phyloP scores from a whole-genome alignment of 306 rosid species.

The Vicia villosa region DNA sequence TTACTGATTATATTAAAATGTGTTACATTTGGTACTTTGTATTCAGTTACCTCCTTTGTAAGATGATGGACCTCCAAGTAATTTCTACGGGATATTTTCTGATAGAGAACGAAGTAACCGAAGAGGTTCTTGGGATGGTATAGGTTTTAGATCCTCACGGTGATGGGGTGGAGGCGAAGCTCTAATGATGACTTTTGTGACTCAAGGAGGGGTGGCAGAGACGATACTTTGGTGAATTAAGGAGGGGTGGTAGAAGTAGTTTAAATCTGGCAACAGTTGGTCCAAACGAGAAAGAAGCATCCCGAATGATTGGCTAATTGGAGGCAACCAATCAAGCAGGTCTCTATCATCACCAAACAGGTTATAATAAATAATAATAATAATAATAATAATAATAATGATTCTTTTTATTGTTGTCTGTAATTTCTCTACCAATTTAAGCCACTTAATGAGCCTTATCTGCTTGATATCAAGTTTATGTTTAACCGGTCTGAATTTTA shows the following conservation, averaged over 20 bases:
- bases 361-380: no score
- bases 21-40: constrained; percentile 27
- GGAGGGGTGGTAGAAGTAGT: constrained; percentile 57
- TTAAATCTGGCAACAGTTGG: constrained; percentile 58
- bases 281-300: constrained; percentile 55
- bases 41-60: constrained; percentile 89
- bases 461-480: background rate
- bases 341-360: constrained; percentile 63
- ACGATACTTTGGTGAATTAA: background rate
- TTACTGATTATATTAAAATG: constrained; percentile 26
- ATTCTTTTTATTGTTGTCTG: constrained; percentile 5
- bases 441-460: constrained; percentile 7
- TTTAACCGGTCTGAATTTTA: constrained; percentile 36
- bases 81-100: constrained; percentile 80
- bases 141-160: constrained; percentile 63
- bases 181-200: no score
- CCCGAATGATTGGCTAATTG: constrained; percentile 81
- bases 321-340: constrained; percentile 76
- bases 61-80: constrained; percentile 81
- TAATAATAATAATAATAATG: constrained; percentile 29
- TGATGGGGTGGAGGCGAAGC: constrained; percentile 58
- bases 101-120: constrained; percentile 49
- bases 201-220: constrained; percentile 40
- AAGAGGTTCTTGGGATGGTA: constrained; percentile 55
- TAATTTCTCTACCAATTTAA: constrained; percentile 10